These are phyloP conservation scores for Aspergillus sp. DNA, from an alignment of 2,329 filamentous ascomycete species.

Conservation along the genomic window DNA sequence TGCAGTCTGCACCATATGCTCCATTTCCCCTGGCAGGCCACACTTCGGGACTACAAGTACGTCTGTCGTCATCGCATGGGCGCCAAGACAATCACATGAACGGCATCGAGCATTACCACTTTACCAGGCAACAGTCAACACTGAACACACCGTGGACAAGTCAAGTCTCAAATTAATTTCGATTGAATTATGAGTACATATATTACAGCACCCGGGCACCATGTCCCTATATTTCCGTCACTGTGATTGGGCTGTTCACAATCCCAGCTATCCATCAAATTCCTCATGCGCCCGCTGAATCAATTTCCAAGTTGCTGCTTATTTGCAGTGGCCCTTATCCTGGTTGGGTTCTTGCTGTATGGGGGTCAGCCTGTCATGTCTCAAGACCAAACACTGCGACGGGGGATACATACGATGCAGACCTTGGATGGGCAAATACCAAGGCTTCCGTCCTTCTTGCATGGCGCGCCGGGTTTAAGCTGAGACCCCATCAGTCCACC, in stretches of 20 bases:
- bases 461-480: slow-evolving; percentile 1
- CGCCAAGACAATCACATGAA: slow-evolving; percentile 11
- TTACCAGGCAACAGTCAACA: no score
- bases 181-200: neutral
- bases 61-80: neutral
- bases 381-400: neutral
- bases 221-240: neutral
- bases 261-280: no score
- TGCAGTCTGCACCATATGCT: neutral
- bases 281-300: neutral
- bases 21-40: neutral
- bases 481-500: neutral
- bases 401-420: slow-evolving; percentile 3
- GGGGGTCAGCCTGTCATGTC: neutral
- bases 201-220: neutral
- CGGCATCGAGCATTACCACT: no score
- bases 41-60: neutral
- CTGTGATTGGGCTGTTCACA: no score
- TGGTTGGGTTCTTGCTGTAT: slow-evolving; percentile 3
- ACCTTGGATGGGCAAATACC: slow-evolving; percentile 3
- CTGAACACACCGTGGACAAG: no score
- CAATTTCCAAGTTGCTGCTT: neutral
- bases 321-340: slow-evolving; percentile 3
- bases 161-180: neutral
- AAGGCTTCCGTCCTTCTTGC: slow-evolving; percentile 2